Percentiles rank a stretch among this genome's conserved stretches.
Conservation (phyloP, 208 protist species). For the Lotmaria passim region DNA sequence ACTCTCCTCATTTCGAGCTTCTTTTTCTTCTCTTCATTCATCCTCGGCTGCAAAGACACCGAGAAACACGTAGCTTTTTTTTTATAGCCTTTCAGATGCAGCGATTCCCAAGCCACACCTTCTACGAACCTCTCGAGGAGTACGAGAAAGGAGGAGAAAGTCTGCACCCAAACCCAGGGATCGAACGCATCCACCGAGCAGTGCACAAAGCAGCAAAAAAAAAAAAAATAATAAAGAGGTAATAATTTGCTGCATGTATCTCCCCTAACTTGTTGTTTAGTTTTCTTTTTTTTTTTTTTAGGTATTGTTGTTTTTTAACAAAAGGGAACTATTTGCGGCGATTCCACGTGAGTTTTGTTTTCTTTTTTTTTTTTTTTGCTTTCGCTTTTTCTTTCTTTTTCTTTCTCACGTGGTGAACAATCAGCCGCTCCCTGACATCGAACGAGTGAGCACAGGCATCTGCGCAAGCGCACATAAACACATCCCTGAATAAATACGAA, state of each 20-base stretch:
- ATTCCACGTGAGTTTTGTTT: slow-evolving; percentile 14
- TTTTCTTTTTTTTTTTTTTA: slow-evolving; percentile 1
- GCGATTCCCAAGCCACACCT: too few relatives aligned
- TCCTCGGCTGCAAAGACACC: too few relatives aligned
- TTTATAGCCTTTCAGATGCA: too few relatives aligned
- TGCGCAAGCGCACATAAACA: too few relatives aligned
- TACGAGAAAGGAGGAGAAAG: too few relatives aligned
- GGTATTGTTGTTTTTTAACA: slow-evolving; percentile 17
- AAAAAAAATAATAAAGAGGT: slow-evolving; percentile 14
- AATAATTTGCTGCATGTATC: neutral
- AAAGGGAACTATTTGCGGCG: slow-evolving; percentile 14
- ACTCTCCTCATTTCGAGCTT: too few relatives aligned
- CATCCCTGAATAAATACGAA: too few relatives aligned
- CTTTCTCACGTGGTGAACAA: neutral
- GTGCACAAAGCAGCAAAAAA: slow-evolving; percentile 4
- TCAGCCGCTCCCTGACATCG: neutral
- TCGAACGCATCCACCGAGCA: too few relatives aligned
- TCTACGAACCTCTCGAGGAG: too few relatives aligned
- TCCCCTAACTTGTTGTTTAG: neutral
- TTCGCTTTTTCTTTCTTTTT: neutral
- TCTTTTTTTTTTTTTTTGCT: slow-evolving; percentile 1
- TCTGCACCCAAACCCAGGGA: too few relatives aligned
- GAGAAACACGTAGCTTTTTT: too few relatives aligned
- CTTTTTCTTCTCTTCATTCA: too few relatives aligned
- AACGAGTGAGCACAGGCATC: neutral